Evolutionary conservation across 768 basidiomycete genomes (phyloP), one percentile per base, ranked within the genome.

Genomic region (Pleurotus citrinopileatus): DNA sequence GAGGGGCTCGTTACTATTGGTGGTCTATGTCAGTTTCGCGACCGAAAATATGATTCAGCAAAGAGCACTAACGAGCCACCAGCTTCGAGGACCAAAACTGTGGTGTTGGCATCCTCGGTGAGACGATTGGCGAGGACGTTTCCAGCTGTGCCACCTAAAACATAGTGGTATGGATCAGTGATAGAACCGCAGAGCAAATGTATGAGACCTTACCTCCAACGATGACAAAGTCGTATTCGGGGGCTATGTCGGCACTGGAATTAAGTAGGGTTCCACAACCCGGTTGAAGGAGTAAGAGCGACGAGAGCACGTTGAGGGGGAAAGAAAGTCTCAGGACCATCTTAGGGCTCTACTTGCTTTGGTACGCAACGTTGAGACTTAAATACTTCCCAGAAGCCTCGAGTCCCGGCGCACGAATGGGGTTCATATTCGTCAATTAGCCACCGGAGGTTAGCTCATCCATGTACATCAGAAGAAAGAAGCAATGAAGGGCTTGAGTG

Each of bases 51-150:
- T n/a, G n/a, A n/a, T n/a, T n/a, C n/a, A 5, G 20, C 13, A 13
- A 26, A 38, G 13, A 20, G 20, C 4, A 27, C 54, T 37, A 10
- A 55, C 54, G 54, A 40, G 34, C 29, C 47, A 19, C 47, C 54
- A 8, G 29, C 54, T 55, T 55, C 47, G 19, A 55, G 4, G 19
- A 55, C 54, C 9, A 50, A 47, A 19, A 55, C 54, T 5, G 23
- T 15, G 32, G 50, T 17, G n/a, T 22, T 3, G 20, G 29, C 15
- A 42, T 50, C 23, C 28, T 55, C 54, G 10, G 54, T 38, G 17
- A 55, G 47, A 4, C 54, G 28, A 28, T 42, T 55, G 10, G 54
- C 54, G 20, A 55, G 9, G 15, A 55, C 54, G 19, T 50, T 55
- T 3, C 54, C 54, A 23, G 32, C 54, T 7, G 47, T 50, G 10